Percentiles rank a stretch among this genome's conserved stretches.
These are phyloP conservation scores for Dioszegia crocea DNA, from an alignment of 768 basidiomycete species.

Conservation along the genomic window DNA sequence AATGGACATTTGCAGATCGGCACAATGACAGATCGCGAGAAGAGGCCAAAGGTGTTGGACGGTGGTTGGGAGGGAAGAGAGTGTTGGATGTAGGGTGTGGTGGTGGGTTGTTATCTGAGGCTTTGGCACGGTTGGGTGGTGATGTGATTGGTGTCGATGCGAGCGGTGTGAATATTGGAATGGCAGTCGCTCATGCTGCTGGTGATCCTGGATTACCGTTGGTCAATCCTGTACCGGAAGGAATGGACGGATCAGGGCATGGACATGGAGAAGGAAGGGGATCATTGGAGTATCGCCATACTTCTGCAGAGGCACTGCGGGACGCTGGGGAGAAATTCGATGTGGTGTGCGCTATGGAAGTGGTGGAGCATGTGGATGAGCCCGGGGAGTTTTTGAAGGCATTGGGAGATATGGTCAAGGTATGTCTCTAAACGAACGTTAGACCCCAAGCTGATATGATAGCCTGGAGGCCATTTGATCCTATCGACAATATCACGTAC, in stretches of 20 bases:
- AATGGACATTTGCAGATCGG: conserved; percentile 40
- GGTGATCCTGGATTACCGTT: conserved; percentile 63
- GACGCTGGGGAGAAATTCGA: conserved; percentile 66
- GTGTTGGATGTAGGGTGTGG: conserved; percentile 93
- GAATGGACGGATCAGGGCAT: background rate
- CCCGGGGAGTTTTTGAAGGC: conserved; percentile 75
- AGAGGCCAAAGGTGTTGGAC: conserved; percentile 15
- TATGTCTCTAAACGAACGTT: background rate
- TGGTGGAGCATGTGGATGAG: conserved; percentile 94
- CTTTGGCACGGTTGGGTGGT: conserved; percentile 79
- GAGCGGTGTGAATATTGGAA: conserved; percentile 75
- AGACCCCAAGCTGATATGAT: background rate
- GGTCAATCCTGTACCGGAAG: background rate
- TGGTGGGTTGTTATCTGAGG: conserved; percentile 90
- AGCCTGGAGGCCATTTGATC: conserved; percentile 96
- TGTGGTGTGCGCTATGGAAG: conserved; percentile 95
- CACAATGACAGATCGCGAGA: conserved; percentile 18
- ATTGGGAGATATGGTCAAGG: conserved; percentile 82
- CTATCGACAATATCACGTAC: conserved; percentile 91
- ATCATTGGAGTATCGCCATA: conserved; percentile 64
- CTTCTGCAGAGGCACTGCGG: conserved; percentile 70
- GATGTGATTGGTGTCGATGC: conserved; percentile 90
- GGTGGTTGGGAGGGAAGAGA: conserved; percentile 61
- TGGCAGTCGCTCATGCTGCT: conserved; percentile 76
- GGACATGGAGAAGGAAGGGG: conserved; percentile 10